Conservation (phyloP, 495 filamentous ascomycete genomes). For the Neurospora sp. region DNA sequence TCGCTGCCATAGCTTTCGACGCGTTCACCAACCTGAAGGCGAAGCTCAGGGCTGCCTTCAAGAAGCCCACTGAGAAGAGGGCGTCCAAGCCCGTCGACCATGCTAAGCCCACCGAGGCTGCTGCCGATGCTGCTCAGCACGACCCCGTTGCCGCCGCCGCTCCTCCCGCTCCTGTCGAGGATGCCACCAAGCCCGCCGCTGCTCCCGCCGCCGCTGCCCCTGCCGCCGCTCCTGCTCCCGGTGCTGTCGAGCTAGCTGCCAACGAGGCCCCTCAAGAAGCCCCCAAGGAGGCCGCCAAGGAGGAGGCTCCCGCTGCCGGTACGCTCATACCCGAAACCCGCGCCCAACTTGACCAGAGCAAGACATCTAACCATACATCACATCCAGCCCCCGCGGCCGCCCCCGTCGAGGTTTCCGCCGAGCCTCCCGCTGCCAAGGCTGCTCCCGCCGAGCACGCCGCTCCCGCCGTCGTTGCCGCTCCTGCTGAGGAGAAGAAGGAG, state of each 20-base stretch:
- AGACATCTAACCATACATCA: not conserved
- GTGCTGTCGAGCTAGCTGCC: not conserved
- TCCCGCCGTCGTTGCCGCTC: not conserved
- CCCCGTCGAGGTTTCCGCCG: constrained; percentile 4
- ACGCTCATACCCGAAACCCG: not conserved
- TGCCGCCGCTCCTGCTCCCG: constrained; percentile 5
- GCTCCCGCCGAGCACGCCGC: not conserved
- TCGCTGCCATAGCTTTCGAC: constrained; percentile 10
- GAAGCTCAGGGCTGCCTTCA: constrained; percentile 29
- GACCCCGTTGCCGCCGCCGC: constrained; percentile 2
- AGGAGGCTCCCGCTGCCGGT: not conserved
- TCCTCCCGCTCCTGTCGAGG: constrained; percentile 4
- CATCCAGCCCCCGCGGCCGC: not conserved
- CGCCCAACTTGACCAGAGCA: not conserved
- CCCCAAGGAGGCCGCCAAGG: not conserved
- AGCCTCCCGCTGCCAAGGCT: constrained; percentile 1
- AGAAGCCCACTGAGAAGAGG: constrained; percentile 17
- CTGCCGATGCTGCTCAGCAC: constrained; percentile 1
- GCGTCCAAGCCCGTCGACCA: constrained; percentile 1
- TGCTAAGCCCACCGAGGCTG: constrained; percentile 5
- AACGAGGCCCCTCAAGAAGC: not conserved
- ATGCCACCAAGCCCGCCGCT: constrained; percentile 1
- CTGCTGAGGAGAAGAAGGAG: constrained; percentile 20
- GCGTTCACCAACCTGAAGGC: constrained; percentile 24
- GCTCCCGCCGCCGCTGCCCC: constrained; percentile 10